Conservation (phyloP, 768 basidiomycete species). For the Lyophyllum shimeji region DNA sequence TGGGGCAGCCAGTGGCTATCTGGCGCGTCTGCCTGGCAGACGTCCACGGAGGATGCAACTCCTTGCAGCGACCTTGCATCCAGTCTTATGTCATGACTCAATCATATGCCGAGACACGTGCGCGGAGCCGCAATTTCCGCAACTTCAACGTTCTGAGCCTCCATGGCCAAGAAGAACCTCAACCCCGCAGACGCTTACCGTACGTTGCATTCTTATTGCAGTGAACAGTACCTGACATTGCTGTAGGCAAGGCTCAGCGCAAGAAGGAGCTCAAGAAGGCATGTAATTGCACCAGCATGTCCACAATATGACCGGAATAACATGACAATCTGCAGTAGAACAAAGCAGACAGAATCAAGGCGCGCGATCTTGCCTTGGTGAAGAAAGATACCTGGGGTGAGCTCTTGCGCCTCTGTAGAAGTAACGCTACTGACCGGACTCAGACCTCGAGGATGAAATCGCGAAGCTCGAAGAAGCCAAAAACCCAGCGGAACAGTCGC, state of each 20-base stretch:
- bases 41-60: conserved; percentile 30
- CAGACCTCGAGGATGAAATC: conserved; percentile 85
- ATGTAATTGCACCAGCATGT: conserved; percentile 21
- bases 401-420: conserved; percentile 7
- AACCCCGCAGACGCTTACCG: conserved; percentile 97
- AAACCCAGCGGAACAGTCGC: conserved; percentile 53
- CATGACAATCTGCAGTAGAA: conserved; percentile 64
- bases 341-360: conserved; percentile 79
- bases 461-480: conserved; percentile 54
- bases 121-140: conserved; percentile 23
- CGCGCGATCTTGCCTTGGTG: conserved; percentile 85
- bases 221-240: conserved; percentile 2
- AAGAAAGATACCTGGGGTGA: conserved; percentile 91
- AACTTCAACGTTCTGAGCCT: no score
- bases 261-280: conserved; percentile 98
- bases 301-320: conserved; percentile 17
- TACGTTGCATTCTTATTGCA: conserved; percentile 37
- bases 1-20: conserved; percentile 2
- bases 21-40: conserved; percentile 25
- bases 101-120: conserved; percentile 31
- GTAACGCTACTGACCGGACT: background rate
- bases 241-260: conserved; percentile 82
- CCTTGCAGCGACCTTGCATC: conserved; percentile 5
- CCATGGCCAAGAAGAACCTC: conserved; percentile 82
- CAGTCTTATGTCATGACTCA: conserved; percentile 36